A percentile compares a stretch with the other conserved stretches of the same genome.
phyloP scores from a whole-genome alignment of 805 yeast species.

The Priceomyces carsonii region DNA sequence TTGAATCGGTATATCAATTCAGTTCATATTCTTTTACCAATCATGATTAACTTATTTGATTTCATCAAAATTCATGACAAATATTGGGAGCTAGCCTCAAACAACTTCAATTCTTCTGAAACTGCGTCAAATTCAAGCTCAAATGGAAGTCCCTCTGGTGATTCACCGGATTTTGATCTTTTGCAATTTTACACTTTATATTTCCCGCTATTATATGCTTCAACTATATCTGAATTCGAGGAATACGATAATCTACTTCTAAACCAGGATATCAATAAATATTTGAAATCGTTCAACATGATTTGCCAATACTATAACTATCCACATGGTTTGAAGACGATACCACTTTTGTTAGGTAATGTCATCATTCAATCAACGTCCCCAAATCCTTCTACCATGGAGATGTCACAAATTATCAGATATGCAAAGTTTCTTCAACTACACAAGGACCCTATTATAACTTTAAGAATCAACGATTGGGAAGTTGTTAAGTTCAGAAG shows the following conservation, averaged over 20 bases:
- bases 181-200: constrained; percentile 49
- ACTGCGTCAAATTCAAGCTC: constrained; percentile 2
- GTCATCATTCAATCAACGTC: constrained; percentile 53
- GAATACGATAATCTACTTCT: constrained; percentile 50
- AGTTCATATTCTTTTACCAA: constrained; percentile 57
- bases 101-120: not conserved
- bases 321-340: constrained; percentile 47
- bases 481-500: constrained; percentile 53
- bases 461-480: constrained; percentile 49
- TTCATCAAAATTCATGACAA: constrained; percentile 47
- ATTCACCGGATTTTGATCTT: constrained; percentile 33
- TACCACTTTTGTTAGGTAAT: constrained; percentile 46
- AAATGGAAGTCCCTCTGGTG: constrained; percentile 7
- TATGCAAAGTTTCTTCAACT: constrained; percentile 57
- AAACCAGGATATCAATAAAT: constrained; percentile 51
- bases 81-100: constrained; percentile 42
- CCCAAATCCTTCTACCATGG: constrained; percentile 58
- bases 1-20: constrained; percentile 50
- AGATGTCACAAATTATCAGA: constrained; percentile 54
- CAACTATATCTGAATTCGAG: constrained; percentile 60
- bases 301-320: constrained; percentile 51
- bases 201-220: constrained; percentile 57
- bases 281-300: constrained; percentile 49
- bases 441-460: constrained; percentile 60
- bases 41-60: constrained; percentile 46